Conservation (phyloP, 495 filamentous ascomycete genomes). For the Lasiosphaeria ovina region DNA sequence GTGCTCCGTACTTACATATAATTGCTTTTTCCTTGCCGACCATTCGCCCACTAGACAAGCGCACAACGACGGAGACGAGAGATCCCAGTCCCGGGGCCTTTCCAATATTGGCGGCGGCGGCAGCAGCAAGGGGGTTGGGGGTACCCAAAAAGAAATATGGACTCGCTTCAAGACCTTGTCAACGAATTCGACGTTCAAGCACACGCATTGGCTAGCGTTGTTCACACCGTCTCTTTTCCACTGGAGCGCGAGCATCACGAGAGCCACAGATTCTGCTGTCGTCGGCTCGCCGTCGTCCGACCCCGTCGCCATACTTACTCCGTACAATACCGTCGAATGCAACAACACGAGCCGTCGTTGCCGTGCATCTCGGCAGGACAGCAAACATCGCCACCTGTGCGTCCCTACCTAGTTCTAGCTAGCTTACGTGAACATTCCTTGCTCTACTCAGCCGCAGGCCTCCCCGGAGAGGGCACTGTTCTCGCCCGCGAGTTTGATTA, state of each 20-base stretch:
- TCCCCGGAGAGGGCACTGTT: neutral
- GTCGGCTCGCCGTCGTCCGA: neutral
- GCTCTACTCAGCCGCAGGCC: neutral
- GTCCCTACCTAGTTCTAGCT: neutral
- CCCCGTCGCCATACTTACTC: too few relatives aligned
- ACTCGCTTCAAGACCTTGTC: conserved; percentile 6
- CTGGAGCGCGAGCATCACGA: conserved; percentile 2
- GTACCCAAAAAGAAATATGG: conserved; percentile 7
- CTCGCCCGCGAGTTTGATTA: neutral
- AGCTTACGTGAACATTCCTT: neutral
- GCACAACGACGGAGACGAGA: neutral
- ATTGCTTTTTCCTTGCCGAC: conserved; percentile 5
- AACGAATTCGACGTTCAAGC: neutral
- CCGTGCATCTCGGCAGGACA: neutral
- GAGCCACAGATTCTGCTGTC: neutral
- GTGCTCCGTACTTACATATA: neutral
- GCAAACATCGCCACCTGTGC: neutral
- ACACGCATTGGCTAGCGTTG: conserved; percentile 9
- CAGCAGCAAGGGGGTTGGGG: neutral
- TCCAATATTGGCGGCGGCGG: conserved; percentile 1
- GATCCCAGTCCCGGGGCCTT: neutral
- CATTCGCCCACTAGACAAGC: neutral
- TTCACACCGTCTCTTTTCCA: conserved; percentile 6
- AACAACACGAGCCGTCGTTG: neutral
- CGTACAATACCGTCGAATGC: too few relatives aligned